A percentile compares a stretch with the other conserved stretches of the same genome.
Conservation (phyloP, 345 rosid genomes). For the Pistacia vera region DNA sequence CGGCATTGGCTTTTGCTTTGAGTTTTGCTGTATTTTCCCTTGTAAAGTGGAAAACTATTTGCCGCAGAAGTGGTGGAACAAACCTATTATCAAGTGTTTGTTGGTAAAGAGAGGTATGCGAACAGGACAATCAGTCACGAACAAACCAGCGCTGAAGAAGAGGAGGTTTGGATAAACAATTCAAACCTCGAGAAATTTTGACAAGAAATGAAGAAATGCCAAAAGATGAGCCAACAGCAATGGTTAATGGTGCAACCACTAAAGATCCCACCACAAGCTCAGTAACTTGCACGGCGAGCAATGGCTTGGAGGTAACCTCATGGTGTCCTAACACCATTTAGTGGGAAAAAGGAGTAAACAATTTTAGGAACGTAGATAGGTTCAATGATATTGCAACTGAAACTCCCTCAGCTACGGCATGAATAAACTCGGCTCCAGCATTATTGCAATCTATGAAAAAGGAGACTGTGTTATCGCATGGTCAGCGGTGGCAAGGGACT, state of each 20-base stretch:
- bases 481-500: constrained; percentile 18
- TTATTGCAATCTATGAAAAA: constrained; percentile 33
- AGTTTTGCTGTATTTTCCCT: constrained; percentile 31
- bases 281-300: constrained; percentile 49
- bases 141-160: constrained; percentile 15
- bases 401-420: constrained; percentile 33
- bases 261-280: constrained; percentile 45
- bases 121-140: constrained; percentile 9
- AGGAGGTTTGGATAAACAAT: constrained; percentile 16
- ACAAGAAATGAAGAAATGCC: constrained; percentile 50
- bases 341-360: constrained; percentile 42
- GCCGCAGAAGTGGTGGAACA: constrained; percentile 9
- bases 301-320: constrained; percentile 35
- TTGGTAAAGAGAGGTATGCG: constrained; percentile 8
- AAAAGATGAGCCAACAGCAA: constrained; percentile 44
- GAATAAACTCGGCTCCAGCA: constrained; percentile 34
- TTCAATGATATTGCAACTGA: constrained; percentile 21
- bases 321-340: constrained; percentile 35
- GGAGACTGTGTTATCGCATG: constrained; percentile 18
- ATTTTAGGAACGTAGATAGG: constrained; percentile 31
- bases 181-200: constrained; percentile 32
- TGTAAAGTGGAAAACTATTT: constrained; percentile 40
- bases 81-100: not conserved
- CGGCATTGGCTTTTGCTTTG: constrained; percentile 44
- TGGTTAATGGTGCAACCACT: constrained; percentile 40